A percentile compares a stretch with the other conserved stretches of the same genome.
Conservation (phyloP, 345 rosid genomes). For the Lepidium aucheri region DNA sequence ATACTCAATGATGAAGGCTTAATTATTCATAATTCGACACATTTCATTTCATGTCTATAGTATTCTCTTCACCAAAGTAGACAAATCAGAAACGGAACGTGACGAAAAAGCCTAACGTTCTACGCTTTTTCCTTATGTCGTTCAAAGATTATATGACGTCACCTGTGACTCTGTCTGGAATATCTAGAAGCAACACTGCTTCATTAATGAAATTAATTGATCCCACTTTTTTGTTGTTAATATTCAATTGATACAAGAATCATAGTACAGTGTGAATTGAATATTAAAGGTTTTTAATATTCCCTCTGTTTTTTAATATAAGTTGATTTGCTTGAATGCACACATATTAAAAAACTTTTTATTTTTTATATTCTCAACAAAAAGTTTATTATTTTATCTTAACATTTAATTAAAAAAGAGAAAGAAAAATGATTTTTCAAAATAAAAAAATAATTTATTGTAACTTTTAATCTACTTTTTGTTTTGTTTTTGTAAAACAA, state of each 20-base stretch:
- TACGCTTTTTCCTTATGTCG: background rate
- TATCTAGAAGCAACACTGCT: slow-evolving; percentile 14
- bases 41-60: background rate
- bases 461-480: too few species aligned
- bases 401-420: too few species aligned
- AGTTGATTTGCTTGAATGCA: too few species aligned
- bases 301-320: too few species aligned
- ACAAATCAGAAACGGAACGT: slow-evolving; percentile 19
- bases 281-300: too few species aligned
- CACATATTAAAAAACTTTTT: too few species aligned
- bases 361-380: too few species aligned
- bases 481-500: too few species aligned
- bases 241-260: background rate
- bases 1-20: background rate
- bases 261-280: slow-evolving; percentile 1
- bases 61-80: background rate
- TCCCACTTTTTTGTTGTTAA: slow-evolving; percentile 1
- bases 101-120: background rate
- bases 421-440: too few species aligned
- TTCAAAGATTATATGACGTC: slow-evolving; percentile 5
- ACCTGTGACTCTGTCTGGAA: slow-evolving; percentile 7
- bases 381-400: too few species aligned
- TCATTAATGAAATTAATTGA: background rate
- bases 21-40: background rate
- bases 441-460: too few species aligned